phyloP scores from a whole-genome alignment of 345 rosid species.

The Erysimum cheiranthoides region DNA sequence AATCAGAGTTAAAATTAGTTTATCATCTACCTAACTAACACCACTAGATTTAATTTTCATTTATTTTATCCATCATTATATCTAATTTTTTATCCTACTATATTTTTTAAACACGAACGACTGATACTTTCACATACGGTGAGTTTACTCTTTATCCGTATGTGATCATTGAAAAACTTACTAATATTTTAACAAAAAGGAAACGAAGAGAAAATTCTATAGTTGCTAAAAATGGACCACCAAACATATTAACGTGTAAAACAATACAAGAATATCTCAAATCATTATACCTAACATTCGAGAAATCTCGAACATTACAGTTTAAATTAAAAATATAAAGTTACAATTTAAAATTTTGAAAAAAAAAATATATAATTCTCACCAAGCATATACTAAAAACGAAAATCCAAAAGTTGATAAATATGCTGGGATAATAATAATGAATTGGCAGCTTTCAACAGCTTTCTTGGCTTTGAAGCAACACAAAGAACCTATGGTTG shows the following conservation, averaged over 20 bases:
- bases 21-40: conserved; percentile 25
- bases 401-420: conserved; percentile 28
- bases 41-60: conserved; percentile 23
- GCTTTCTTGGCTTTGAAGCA: conserved; percentile 42
- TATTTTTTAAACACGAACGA: not conserved
- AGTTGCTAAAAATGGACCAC: conserved; percentile 23
- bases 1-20: not conserved
- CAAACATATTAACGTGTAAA: conserved; percentile 39
- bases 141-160: not conserved
- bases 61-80: not conserved
- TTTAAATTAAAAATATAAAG: conserved; percentile 1
- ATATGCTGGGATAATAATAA: conserved; percentile 40
- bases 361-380: conserved; percentile 28
- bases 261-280: conserved; percentile 36
- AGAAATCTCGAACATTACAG: conserved; percentile 27
- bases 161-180: not conserved
- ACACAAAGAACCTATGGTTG: conserved; percentile 28
- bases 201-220: not conserved
- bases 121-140: not conserved
- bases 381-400: conserved; percentile 41
- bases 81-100: not conserved
- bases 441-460: conserved; percentile 36
- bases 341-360: conserved; percentile 1
- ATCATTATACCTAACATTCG: conserved; percentile 34
- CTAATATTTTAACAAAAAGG: conserved; percentile 16